A percentile compares a stretch with the other conserved stretches of the same genome.
These are phyloP conservation scores for Backusella mclennaniae DNA, from an alignment of 192 early-diverging fungal genomes.

Conservation along the genomic window DNA sequence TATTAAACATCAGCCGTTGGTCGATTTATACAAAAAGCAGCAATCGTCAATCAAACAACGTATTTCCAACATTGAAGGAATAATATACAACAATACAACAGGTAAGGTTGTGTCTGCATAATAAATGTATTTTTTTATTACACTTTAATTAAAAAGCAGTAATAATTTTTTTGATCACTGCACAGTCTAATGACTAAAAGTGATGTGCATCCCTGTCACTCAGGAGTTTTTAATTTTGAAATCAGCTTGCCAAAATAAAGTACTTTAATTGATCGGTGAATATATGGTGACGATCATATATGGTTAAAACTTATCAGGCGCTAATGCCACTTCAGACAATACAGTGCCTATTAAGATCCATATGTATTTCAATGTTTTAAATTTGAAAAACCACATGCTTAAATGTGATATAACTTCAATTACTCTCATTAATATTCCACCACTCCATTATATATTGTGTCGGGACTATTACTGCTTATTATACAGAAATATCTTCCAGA, in stretches of 20 bases:
- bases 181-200: background rate
- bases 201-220: background rate
- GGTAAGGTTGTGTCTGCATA: background rate
- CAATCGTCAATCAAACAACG: background rate
- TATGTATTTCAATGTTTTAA: background rate
- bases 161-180: background rate
- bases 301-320: background rate
- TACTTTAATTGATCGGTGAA: background rate
- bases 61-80: background rate
- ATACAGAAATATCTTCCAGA: background rate
- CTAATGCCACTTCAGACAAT: background rate
- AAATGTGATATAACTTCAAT: background rate
- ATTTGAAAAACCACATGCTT: background rate
- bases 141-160: slow-evolving; percentile 3
- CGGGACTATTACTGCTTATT: background rate
- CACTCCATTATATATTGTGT: background rate
- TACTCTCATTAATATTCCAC: background rate
- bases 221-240: background rate
- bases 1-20: background rate
- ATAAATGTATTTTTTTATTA: background rate
- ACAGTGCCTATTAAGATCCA: background rate
- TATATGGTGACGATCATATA: background rate
- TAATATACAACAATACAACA: background rate
- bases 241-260: background rate
- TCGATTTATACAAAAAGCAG: background rate